Percentiles rank a stretch among this genome's conserved stretches.
phyloP scores from a whole-genome alignment of 805 yeast species.

The Saturnispora kantuleensis region DNA sequence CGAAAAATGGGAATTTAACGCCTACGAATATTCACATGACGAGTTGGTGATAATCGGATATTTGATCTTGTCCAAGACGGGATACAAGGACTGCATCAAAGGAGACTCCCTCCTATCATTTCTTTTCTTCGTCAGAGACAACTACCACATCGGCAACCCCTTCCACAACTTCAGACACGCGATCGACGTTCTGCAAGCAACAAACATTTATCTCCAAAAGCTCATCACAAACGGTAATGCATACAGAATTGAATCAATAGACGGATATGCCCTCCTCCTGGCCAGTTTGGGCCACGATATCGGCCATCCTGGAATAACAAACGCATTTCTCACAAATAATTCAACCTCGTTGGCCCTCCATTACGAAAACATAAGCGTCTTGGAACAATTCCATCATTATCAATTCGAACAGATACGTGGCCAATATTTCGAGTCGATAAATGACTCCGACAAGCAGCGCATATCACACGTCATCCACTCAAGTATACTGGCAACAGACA shows the following conservation, averaged over 20 bases:
- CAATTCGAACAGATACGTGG: slow-evolving; percentile 40
- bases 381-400: slow-evolving; percentile 75
- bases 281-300: slow-evolving; percentile 93
- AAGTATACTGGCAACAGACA: slow-evolving; percentile 74
- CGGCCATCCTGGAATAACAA: slow-evolving; percentile 95
- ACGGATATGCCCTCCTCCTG: slow-evolving; percentile 52
- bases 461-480: slow-evolving; percentile 11
- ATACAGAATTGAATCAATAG: slow-evolving; percentile 19
- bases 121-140: slow-evolving; percentile 59
- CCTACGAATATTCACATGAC: slow-evolving; percentile 53
- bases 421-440: slow-evolving; percentile 10
- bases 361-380: slow-evolving; percentile 56
- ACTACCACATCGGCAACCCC: slow-evolving; percentile 76
- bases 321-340: slow-evolving; percentile 51
- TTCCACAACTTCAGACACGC: slow-evolving; percentile 96
- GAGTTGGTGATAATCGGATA: slow-evolving; percentile 56
- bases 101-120: slow-evolving; percentile 24
- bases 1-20: slow-evolving; percentile 61
- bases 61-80: slow-evolving; percentile 34
- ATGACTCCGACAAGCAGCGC: background rate
- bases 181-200: slow-evolving; percentile 88
- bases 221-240: slow-evolving; percentile 10
- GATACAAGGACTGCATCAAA: background rate
- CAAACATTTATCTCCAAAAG: slow-evolving; percentile 46
- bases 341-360: slow-evolving; percentile 53